Evolutionary conservation across 179 eudicot genomes (phyloP), one percentile per base, ranked within the genome.

Genomic region (Silene coronaria): DNA sequence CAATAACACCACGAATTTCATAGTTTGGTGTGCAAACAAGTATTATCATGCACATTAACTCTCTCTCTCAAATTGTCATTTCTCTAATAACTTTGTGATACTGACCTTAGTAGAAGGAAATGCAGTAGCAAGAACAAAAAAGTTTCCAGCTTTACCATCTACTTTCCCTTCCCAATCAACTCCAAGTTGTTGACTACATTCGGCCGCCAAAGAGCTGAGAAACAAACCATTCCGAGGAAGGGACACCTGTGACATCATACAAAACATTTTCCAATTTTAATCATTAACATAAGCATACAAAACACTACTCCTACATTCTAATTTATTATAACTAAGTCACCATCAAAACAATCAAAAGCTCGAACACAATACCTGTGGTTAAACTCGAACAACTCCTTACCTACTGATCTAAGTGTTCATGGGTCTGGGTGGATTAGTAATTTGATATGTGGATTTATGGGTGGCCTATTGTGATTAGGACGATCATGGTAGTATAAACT

Each of bases 111-210:
- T 75, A 74, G 93, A 88, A 80, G 95, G 91, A 51, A 81, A 89
- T 51, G 84, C 96, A 30, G 96, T 88, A 65, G 97, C 98, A 67
- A 94, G 85, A 74, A 83, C 91, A 80, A 95, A 92, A 84, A 86
- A 89, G 26, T 80, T 87, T 53, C 99, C 99, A 2, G 81, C 82
- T 80, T 82, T 78, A 46, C 77, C 81, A 70, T 68, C 87, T 75
- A 75, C 57, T 65, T 73, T 76, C 63, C 79, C 80, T 21, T 80
- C 80, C 79, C 78, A 84, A 76, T 76, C 79, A 78, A 85, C 67
- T 79, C 89, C 95, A 78, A 83, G 84, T 34, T 76, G 82, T 71
- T 75, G 81, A 75, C 84, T 75, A 78, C 84, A 88, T 84, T 89
- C 99, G 70, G 67, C 87, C 0, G 82, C 78, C 51, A 92, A 80